Evolutionary conservation across 805 yeast genomes (phyloP).

Genomic region (Kazachstania bromeliacearum): DNA sequence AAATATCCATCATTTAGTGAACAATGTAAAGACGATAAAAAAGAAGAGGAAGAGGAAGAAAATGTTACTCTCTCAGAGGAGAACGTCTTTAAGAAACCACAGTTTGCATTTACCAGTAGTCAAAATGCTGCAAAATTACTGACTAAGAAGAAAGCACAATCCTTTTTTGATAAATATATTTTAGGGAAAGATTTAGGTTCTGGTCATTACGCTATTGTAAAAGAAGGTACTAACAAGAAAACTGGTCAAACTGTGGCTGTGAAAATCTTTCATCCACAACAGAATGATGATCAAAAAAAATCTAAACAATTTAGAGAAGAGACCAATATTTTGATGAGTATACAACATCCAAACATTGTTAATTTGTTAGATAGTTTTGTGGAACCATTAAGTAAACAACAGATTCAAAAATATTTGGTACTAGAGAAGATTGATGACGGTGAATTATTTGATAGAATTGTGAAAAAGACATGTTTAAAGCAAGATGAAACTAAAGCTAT

Average conservation of each 20-base stretch:
- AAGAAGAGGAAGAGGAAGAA: not conserved
- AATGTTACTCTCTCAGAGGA: conserved; percentile 6
- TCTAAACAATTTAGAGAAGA: conserved; percentile 50
- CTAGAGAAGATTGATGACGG: conserved; percentile 68
- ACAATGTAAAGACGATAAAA: conserved; percentile 4
- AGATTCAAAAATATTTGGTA: conserved; percentile 46
- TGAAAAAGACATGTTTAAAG: conserved; percentile 50
- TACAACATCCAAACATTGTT: conserved; percentile 65
- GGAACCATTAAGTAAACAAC: conserved; percentile 40
- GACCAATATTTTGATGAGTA: conserved; percentile 51
- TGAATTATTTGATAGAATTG: conserved; percentile 64
- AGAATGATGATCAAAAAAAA: conserved; percentile 33
- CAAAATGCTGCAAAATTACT: conserved; percentile 13
- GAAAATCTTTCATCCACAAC: conserved; percentile 58
- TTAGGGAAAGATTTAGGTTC: conserved; percentile 54
- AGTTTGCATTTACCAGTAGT: conserved; percentile 16
- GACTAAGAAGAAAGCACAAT: conserved; percentile 16
- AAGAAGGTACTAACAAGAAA: conserved; percentile 49
- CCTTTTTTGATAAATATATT: conserved; percentile 46
- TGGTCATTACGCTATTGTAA: conserved; percentile 78
- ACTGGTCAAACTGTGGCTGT: conserved; percentile 62
- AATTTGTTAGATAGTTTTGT: conserved; percentile 50
- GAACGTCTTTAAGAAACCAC: conserved; percentile 23
- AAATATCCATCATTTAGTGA: conserved; percentile 28
- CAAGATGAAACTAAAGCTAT: conserved; percentile 55